phyloP scores from a whole-genome alignment of 371 early-diverging fungal species.

The Neoconidiobolus thromboides region DNA sequence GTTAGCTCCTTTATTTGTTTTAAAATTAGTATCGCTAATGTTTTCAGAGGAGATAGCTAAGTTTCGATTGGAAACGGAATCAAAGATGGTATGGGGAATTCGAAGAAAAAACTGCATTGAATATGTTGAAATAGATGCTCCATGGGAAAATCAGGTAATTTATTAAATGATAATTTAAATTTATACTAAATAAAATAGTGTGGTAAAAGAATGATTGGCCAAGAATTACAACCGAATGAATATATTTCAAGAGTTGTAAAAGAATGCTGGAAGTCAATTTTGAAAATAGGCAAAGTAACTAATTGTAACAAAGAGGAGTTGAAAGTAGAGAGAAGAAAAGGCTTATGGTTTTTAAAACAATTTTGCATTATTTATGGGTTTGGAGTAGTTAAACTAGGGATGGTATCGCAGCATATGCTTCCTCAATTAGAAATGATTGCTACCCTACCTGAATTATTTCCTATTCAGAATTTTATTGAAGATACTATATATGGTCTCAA shows the following conservation, averaged over 20 bases:
- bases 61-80: neutral
- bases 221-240: neutral
- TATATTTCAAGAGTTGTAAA: slow-evolving; percentile 1
- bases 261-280: slow-evolving; percentile 2
- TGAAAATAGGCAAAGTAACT: neutral
- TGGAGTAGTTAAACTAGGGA: slow-evolving; percentile 9
- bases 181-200: neutral
- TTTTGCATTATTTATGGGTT: slow-evolving; percentile 5
- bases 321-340: neutral
- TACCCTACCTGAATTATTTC: neutral
- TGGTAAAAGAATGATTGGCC: neutral
- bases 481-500: slow-evolving; percentile 4
- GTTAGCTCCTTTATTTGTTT: neutral
- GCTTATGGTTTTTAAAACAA: slow-evolving; percentile 1
- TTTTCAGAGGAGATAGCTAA: slow-evolving; percentile 3
- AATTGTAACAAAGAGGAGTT: neutral
- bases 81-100: neutral
- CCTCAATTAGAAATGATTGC: slow-evolving; percentile 3
- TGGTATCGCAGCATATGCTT: slow-evolving; percentile 15
- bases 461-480: neutral
- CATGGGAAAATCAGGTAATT: neutral
- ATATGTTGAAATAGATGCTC: slow-evolving; percentile 5
- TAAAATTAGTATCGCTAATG: neutral
- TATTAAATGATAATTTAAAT: neutral
- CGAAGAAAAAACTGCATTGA: neutral